These are phyloP conservation scores for Lachnellula suecica DNA, from an alignment of 2,329 filamentous ascomycete species.

Conservation along the genomic window DNA sequence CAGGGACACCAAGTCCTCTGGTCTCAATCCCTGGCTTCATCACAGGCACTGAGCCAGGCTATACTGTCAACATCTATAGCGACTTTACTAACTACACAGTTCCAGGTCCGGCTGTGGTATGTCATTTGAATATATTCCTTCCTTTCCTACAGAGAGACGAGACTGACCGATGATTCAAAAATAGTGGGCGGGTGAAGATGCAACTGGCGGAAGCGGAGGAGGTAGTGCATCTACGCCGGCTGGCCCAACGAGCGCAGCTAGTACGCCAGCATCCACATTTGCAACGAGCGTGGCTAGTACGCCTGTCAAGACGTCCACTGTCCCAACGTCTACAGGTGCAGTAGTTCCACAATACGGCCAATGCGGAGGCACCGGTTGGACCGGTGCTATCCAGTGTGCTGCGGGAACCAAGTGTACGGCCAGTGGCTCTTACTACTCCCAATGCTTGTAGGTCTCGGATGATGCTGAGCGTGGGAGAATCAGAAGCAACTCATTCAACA, in stretches of 20 bases:
- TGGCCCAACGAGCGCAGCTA: background rate
- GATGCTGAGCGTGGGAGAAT: background rate
- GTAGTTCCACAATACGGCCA: slow-evolving; percentile 15
- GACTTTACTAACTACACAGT: slow-evolving; percentile 30
- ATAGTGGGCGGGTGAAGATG: background rate
- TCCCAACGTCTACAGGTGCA: background rate
- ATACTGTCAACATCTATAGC: slow-evolving; percentile 29
- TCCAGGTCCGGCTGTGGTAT: slow-evolving; percentile 26
- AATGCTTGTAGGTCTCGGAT: slow-evolving; percentile 12
- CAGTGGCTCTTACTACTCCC: slow-evolving; percentile 19
- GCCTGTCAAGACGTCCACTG: background rate
- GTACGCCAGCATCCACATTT: background rate
- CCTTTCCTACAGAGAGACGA: background rate
- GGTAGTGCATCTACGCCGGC: background rate
- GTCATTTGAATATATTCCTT: background rate
- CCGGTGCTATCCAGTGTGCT: slow-evolving; percentile 27
- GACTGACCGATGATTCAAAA: background rate
- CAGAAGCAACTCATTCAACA: too few relatives aligned
- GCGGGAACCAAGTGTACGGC: slow-evolving; percentile 25
- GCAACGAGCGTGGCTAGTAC: too few relatives aligned
- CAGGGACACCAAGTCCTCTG: slow-evolving; percentile 25
- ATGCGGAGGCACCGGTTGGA: slow-evolving; percentile 28
- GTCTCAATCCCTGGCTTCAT: slow-evolving; percentile 31
- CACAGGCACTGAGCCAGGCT: slow-evolving; percentile 20
- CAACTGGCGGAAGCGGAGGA: background rate